Evolutionary conservation across 371 early-diverging fungal species (phyloP).

Genomic region (Mucor plumbeus): DNA sequence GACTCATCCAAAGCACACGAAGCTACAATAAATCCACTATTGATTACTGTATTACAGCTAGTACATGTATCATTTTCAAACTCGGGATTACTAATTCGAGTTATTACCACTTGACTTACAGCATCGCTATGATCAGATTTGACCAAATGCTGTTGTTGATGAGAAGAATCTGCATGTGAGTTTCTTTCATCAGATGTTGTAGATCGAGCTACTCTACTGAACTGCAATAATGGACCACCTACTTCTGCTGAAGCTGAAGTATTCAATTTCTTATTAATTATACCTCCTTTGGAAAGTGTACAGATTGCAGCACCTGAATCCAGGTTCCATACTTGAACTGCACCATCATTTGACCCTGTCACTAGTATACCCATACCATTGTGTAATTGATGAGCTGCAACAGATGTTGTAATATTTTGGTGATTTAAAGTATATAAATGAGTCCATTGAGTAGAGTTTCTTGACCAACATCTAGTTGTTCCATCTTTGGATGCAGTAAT

Average conservation of each 20-base stretch:
- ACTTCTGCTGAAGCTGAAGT: slow-evolving; percentile 20
- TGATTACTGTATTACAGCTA: slow-evolving; percentile 39
- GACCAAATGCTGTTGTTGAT: not conserved
- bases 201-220: slow-evolving; percentile 21
- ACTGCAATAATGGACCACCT: slow-evolving; percentile 25
- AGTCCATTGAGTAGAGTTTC: slow-evolving; percentile 31
- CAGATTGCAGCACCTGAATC: slow-evolving; percentile 64
- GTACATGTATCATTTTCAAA: slow-evolving; percentile 33
- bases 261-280: not conserved
- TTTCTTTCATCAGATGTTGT: not conserved
- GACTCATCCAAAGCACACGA: slow-evolving; percentile 38
- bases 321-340: slow-evolving; percentile 80
- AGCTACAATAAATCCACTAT: slow-evolving; percentile 45
- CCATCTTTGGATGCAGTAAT: slow-evolving; percentile 47
- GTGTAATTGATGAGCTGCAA: slow-evolving; percentile 35
- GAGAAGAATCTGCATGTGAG: not conserved
- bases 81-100: slow-evolving; percentile 38
- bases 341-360: slow-evolving; percentile 79
- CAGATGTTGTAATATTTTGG: slow-evolving; percentile 30
- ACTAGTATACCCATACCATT: slow-evolving; percentile 33
- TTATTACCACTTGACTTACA: slow-evolving; percentile 41
- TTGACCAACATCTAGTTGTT: slow-evolving; percentile 40
- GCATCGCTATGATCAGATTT: slow-evolving; percentile 30
- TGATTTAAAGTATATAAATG: slow-evolving; percentile 33
- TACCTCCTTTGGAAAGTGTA: slow-evolving; percentile 36